A percentile compares a stretch with the other conserved stretches of the same genome.
Conservation (phyloP, 805 yeast species). For the Zygotorulaspora danielsina region DNA sequence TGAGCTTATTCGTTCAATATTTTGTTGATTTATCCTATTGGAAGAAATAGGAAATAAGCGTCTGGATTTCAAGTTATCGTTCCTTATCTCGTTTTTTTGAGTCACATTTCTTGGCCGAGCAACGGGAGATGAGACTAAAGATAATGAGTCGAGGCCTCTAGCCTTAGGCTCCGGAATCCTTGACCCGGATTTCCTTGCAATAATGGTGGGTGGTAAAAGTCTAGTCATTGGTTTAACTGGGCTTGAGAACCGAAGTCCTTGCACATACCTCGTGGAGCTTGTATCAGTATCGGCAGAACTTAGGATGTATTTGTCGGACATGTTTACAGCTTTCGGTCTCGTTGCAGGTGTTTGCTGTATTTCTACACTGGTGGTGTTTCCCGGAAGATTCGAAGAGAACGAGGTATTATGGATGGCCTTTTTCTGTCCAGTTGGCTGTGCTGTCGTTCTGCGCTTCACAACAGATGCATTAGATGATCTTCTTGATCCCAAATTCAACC, state of each 20-base stretch:
- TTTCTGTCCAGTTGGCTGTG: neutral
- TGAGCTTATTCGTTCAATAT: slow-evolving; percentile 10
- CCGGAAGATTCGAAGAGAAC: neutral
- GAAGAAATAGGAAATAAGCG: slow-evolving; percentile 25
- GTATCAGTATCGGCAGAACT: slow-evolving; percentile 4
- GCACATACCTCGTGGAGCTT: slow-evolving; percentile 10
- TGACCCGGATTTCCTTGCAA: slow-evolving; percentile 12
- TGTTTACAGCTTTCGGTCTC: slow-evolving; percentile 1
- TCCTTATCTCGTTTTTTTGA: slow-evolving; percentile 8
- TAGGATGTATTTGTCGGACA: neutral
- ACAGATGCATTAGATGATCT: neutral
- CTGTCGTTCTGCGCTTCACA: neutral
- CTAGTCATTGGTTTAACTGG: slow-evolving; percentile 14
- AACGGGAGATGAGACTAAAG: slow-evolving; percentile 16
- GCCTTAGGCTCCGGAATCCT: slow-evolving; percentile 16
- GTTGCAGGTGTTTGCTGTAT: slow-evolving; percentile 15
- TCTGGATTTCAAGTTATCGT: slow-evolving; percentile 21
- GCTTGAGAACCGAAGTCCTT: slow-evolving; percentile 16
- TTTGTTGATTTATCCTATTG: slow-evolving; percentile 18
- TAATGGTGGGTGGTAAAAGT: slow-evolving; percentile 18
- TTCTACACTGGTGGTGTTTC: neutral
- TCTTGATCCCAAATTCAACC: slow-evolving; percentile 18
- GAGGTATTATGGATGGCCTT: neutral
- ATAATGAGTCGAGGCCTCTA: slow-evolving; percentile 13
- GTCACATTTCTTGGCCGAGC: slow-evolving; percentile 6